phyloP scores from a whole-genome alignment of 805 yeast genomes.

The Suhomyces pyralidae region DNA sequence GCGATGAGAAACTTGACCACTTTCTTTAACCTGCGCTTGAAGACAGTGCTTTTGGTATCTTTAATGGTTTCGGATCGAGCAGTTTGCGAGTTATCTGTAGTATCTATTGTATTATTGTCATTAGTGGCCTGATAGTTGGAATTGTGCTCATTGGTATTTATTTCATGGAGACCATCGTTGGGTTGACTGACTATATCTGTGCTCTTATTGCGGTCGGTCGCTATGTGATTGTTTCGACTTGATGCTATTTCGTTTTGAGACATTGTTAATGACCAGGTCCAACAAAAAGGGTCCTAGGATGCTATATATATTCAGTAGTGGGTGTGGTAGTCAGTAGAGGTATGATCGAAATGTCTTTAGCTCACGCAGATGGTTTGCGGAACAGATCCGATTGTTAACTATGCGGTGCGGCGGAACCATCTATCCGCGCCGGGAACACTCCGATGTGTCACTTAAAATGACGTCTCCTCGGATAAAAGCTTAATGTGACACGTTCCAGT shows the following conservation, averaged over 20 bases:
- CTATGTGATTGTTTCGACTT: background rate
- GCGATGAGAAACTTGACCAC: slow-evolving; percentile 26
- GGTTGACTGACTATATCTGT: background rate
- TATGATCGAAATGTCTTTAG: background rate
- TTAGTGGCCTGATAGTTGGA: background rate
- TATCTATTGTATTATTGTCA: background rate
- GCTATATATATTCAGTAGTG: background rate
- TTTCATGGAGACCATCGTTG: background rate
- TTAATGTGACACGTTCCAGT: background rate
- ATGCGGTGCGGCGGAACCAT: background rate
- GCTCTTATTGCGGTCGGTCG: background rate
- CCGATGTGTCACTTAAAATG: background rate
- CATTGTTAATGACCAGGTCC: background rate
- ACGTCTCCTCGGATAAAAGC: background rate
- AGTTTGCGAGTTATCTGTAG: background rate
- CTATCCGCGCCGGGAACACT: background rate
- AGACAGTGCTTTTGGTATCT: background rate
- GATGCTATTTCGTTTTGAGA: background rate
- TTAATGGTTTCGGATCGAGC: background rate
- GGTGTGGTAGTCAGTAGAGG: background rate
- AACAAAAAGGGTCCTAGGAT: background rate
- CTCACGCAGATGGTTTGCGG: background rate
- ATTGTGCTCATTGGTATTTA: background rate
- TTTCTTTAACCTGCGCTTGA: slow-evolving; percentile 1
- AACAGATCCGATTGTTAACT: background rate